Conservation (phyloP, 2,329 filamentous ascomycete species). For the Penicillium digitatum region DNA sequence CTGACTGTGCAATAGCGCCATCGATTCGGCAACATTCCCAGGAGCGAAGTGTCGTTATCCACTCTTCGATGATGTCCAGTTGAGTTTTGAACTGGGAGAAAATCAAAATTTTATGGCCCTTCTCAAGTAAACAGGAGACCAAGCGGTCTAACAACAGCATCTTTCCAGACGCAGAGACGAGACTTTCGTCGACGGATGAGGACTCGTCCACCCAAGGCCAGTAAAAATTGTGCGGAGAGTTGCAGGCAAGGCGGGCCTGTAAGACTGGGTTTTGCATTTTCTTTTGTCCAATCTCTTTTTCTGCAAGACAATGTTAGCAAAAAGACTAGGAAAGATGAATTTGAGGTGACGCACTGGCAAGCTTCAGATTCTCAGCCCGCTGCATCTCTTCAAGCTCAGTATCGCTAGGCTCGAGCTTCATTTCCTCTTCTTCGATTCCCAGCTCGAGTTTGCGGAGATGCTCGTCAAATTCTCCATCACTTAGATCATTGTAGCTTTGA, state of each 20-base stretch:
- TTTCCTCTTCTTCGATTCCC: constrained; percentile 60
- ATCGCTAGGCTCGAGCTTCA: constrained; percentile 46
- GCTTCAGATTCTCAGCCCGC: constrained; percentile 63
- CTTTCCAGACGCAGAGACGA: constrained; percentile 86
- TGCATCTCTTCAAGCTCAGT: constrained; percentile 60
- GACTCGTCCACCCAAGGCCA: constrained; percentile 72
- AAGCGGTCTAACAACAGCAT: constrained; percentile 91
- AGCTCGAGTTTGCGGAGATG: constrained; percentile 51
- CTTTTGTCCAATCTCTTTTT: constrained; percentile 82
- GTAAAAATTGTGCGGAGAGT: constrained; percentile 94
- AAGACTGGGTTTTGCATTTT: constrained; percentile 91
- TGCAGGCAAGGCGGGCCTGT: constrained; percentile 87
- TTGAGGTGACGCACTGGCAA: constrained; percentile 61
- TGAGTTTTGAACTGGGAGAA: constrained; percentile 97
- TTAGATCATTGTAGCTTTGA: constrained; percentile 65
- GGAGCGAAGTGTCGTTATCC: constrained; percentile 68
- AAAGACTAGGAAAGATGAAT: not conserved
- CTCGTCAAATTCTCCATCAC: constrained; percentile 78
- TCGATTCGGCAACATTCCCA: constrained; percentile 91
- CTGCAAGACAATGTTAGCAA: constrained; percentile 42
- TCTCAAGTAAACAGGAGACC: constrained; percentile 67
- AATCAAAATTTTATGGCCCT: constrained; percentile 85
- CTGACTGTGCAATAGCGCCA: constrained; percentile 72
- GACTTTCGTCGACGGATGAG: constrained; percentile 66
- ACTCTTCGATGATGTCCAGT: constrained; percentile 84